Conservation (phyloP, 352 stramenopile genomes). For the Phytophthora pluvialis region DNA sequence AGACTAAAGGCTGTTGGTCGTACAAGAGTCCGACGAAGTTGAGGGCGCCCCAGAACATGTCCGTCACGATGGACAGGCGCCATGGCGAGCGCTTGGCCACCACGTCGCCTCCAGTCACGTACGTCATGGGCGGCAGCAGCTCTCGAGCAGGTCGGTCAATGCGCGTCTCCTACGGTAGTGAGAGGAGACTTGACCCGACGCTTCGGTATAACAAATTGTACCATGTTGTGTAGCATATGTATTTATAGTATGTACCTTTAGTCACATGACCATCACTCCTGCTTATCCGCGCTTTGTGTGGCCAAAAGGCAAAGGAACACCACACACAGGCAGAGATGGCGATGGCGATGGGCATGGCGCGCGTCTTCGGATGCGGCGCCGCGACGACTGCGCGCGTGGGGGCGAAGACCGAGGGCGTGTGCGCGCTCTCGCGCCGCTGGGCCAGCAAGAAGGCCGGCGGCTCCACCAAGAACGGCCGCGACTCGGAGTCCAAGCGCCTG, state of each 20-base stretch:
- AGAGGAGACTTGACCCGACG: no score
- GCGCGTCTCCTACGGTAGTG: no score
- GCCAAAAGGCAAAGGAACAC: slow-evolving; percentile 15
- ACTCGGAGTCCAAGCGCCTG: slow-evolving; percentile 96
- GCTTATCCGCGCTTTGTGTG: slow-evolving; percentile 21
- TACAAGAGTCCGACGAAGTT: slow-evolving; percentile 86
- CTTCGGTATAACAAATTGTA: slow-evolving; percentile 11
- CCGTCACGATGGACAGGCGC: slow-evolving; percentile 72
- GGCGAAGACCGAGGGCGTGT: slow-evolving; percentile 50
- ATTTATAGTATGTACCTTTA: background rate
- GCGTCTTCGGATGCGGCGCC: slow-evolving; percentile 60
- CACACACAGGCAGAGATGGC: slow-evolving; percentile 41
- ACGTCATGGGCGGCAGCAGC: no score
- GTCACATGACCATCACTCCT: slow-evolving; percentile 10
- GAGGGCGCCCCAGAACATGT: slow-evolving; percentile 73
- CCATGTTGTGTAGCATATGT: background rate
- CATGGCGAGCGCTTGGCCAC: slow-evolving; percentile 72
- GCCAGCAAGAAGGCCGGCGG: slow-evolving; percentile 97
- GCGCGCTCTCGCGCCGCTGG: slow-evolving; percentile 62
- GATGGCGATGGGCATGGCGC: slow-evolving; percentile 79
- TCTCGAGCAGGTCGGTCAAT: no score
- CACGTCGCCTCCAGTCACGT: slow-evolving; percentile 65
- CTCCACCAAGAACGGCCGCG: slow-evolving; percentile 97
- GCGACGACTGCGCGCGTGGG: slow-evolving; percentile 26
- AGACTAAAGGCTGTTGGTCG: no score